Conservation (phyloP, 2,329 filamentous ascomycete species). For the Elsinoe necatrix region DNA sequence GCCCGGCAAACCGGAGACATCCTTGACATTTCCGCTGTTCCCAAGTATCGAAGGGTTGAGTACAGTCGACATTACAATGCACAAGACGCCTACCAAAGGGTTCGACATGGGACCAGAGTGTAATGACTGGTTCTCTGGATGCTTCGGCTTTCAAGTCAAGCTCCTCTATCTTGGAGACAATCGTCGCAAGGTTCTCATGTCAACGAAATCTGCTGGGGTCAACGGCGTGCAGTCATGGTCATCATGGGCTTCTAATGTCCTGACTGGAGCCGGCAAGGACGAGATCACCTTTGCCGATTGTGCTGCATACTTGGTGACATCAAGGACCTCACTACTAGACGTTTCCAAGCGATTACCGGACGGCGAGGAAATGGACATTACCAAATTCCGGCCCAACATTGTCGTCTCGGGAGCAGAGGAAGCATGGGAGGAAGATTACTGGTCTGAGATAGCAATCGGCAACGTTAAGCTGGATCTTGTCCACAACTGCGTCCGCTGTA, state of each 20-base stretch:
- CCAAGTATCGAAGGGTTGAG: constrained; percentile 32
- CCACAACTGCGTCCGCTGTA: constrained; percentile 40
- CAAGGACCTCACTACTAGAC: constrained; percentile 59
- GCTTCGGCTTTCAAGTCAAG: constrained; percentile 37
- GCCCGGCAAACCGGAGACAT: constrained; percentile 23
- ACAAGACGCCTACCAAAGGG: constrained; percentile 34
- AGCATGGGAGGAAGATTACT: constrained; percentile 41
- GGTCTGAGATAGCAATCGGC: constrained; percentile 28
- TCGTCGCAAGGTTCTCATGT: constrained; percentile 35
- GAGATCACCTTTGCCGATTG: constrained; percentile 63
- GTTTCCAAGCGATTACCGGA: constrained; percentile 43
- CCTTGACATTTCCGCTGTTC: constrained; percentile 33
- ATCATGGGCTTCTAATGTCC: constrained; percentile 19
- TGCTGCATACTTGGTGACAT: constrained; percentile 66
- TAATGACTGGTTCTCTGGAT: constrained; percentile 37
- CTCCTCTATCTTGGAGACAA: constrained; percentile 38
- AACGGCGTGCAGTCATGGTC: constrained; percentile 26
- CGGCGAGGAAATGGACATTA: constrained; percentile 35
- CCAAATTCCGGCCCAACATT: constrained; percentile 42
- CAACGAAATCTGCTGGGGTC: constrained; percentile 18
- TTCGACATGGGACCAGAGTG: constrained; percentile 37
- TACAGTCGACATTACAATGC: constrained; percentile 36
- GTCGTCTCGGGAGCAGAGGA: constrained; percentile 34
- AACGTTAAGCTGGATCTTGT: constrained; percentile 30
- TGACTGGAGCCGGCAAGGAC: constrained; percentile 17